A percentile compares a stretch with the other conserved stretches of the same genome.
These are phyloP conservation scores for Sphagnum fallax DNA, from an alignment of 228 moss, liverwort and hornwort species.

Conservation along the genomic window DNA sequence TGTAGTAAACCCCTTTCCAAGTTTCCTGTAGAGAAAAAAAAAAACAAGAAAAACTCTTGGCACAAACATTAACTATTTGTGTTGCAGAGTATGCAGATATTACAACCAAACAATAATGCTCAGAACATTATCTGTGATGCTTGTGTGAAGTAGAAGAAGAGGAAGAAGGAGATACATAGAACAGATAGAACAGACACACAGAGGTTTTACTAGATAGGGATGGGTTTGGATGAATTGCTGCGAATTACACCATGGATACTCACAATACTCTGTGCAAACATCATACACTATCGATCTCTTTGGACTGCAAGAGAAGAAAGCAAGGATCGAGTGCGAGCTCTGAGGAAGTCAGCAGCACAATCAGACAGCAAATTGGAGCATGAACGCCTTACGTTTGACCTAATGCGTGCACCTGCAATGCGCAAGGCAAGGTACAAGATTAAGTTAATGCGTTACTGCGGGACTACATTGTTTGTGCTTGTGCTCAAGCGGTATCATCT, in stretches of 20 bases:
- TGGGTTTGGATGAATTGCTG: slow-evolving; percentile 22
- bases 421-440: slow-evolving; percentile 68
- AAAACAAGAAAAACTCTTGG: too few species aligned
- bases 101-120: too few species aligned
- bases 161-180: too few species aligned
- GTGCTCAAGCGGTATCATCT: slow-evolving; percentile 33
- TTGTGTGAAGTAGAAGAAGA: too few species aligned
- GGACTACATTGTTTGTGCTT: slow-evolving; percentile 41
- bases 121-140: too few species aligned
- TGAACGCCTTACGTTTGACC: slow-evolving; percentile 70
- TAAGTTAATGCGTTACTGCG: slow-evolving; percentile 55
- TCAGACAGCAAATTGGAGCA: slow-evolving; percentile 27
- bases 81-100: too few species aligned
- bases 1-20: too few species aligned
- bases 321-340: slow-evolving; percentile 13
- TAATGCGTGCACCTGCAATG: slow-evolving; percentile 73
- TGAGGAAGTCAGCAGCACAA: slow-evolving; percentile 2
- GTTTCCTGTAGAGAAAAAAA: too few species aligned
- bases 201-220: not conserved
- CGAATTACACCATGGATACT: slow-evolving; percentile 70
- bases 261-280: slow-evolving; percentile 68
- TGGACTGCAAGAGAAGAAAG: slow-evolving; percentile 36
- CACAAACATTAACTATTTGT: too few species aligned
- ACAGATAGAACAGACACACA: too few species aligned
- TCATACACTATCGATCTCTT: slow-evolving; percentile 68